Evolutionary conservation across 805 yeast species (phyloP).

Genomic region (Hanseniaspora clermontiae): DNA sequence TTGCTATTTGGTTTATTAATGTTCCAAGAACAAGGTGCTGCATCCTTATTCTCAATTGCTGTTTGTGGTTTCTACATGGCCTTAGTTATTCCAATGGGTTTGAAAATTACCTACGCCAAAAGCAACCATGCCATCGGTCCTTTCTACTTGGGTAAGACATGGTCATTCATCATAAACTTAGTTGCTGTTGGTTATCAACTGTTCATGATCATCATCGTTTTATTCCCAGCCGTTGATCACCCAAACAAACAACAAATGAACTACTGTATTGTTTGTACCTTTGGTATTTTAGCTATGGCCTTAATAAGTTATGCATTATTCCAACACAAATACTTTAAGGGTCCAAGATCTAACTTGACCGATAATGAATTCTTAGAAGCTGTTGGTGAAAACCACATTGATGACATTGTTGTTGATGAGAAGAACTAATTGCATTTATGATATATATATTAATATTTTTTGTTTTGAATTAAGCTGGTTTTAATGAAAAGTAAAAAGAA

Average conservation of each 20-base stretch:
- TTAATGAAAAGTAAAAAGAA: no score
- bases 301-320: conserved; percentile 37
- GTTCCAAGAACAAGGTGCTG: conserved; percentile 45
- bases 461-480: not conserved
- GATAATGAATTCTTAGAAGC: conserved; percentile 21
- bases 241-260: conserved; percentile 42
- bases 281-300: conserved; percentile 44
- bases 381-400: conserved; percentile 18
- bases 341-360: conserved; percentile 33
- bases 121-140: conserved; percentile 47
- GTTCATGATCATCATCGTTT: conserved; percentile 41
- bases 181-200: conserved; percentile 37
- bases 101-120: conserved; percentile 39
- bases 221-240: conserved; percentile 43
- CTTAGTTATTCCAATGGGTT: conserved; percentile 48
- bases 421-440: not conserved
- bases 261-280: conserved; percentile 50
- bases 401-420: conserved; percentile 11
- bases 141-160: conserved; percentile 42
- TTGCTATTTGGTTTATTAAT: conserved; percentile 44
- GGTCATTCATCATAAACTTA: conserved; percentile 35
- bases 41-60: conserved; percentile 54
- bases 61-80: conserved; percentile 52
- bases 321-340: conserved; percentile 42
- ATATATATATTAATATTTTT: no score